These are phyloP conservation scores for Pichia sporocuriosa DNA, from an alignment of 805 yeast genomes.

Conservation along the genomic window DNA sequence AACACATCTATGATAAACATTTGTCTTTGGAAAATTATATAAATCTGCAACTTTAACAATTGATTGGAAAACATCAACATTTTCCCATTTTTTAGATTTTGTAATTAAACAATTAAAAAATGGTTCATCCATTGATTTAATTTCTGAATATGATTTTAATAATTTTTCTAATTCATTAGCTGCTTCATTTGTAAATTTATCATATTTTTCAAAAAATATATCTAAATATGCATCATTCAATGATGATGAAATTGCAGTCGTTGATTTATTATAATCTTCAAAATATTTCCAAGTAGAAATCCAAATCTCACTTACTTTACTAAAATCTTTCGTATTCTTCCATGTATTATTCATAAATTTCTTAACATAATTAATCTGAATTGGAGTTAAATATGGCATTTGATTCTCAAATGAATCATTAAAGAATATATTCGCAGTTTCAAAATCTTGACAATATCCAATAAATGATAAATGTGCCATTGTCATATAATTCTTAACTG, in stretches of 20 bases:
- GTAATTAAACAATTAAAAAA: slow-evolving; percentile 71
- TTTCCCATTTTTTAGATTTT: slow-evolving; percentile 59
- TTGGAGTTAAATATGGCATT: slow-evolving; percentile 63
- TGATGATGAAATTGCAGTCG: slow-evolving; percentile 64
- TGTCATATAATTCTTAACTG: slow-evolving; percentile 46
- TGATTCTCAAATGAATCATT: slow-evolving; percentile 59
- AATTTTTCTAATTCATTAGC: slow-evolving; percentile 48
- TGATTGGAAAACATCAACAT: slow-evolving; percentile 55
- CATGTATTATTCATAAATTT: slow-evolving; percentile 57
- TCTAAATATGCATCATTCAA: slow-evolving; percentile 63
- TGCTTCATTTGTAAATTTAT: slow-evolving; percentile 46
- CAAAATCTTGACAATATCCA: slow-evolving; percentile 65
- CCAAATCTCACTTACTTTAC: slow-evolving; percentile 57
- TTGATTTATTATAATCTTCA: slow-evolving; percentile 38
- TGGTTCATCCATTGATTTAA: slow-evolving; percentile 67
- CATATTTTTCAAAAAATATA: slow-evolving; percentile 59
- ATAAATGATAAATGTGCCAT: slow-evolving; percentile 74
- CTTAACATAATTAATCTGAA: slow-evolving; percentile 67
- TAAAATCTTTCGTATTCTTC: slow-evolving; percentile 47
- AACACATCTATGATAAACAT: slow-evolving; percentile 65
- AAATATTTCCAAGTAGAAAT: slow-evolving; percentile 49
- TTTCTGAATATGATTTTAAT: slow-evolving; percentile 47
- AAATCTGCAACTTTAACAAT: slow-evolving; percentile 53
- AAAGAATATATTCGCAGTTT: slow-evolving; percentile 66
- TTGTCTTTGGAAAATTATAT: slow-evolving; percentile 54